A percentile compares a stretch with the other conserved stretches of the same genome.
These are phyloP conservation scores for Euphorbia celastroides DNA, from an alignment of 441 rosid genomes.

Conservation along the genomic window DNA sequence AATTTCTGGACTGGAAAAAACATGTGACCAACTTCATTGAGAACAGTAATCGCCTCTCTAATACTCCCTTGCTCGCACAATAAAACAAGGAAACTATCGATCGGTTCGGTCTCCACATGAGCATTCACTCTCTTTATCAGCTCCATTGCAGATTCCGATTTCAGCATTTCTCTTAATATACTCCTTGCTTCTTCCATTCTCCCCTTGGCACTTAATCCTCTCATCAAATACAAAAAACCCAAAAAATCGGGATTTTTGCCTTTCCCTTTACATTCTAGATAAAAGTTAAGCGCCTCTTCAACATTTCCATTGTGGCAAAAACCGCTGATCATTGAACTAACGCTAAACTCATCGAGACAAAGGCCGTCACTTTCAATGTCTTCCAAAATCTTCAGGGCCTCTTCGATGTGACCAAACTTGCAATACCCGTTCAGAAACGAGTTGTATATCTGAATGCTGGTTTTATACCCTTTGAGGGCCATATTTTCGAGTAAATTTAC, in stretches of 20 bases:
- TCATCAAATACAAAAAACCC: conserved; percentile 63
- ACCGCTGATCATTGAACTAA: conserved; percentile 70
- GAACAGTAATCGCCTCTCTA: conserved; percentile 57
- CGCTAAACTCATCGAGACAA: conserved; percentile 57
- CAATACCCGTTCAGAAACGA: conserved; percentile 59
- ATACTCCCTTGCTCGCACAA: conserved; percentile 85
- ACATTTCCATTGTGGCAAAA: conserved; percentile 64
- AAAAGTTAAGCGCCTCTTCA: conserved; percentile 66
- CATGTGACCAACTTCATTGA: conserved; percentile 53
- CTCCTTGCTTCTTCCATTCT: conserved; percentile 88
- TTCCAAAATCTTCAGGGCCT: conserved; percentile 53
- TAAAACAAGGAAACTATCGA: conserved; percentile 47
- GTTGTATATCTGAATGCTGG: conserved; percentile 51
- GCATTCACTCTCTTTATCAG: conserved; percentile 50
- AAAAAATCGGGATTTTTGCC: conserved; percentile 60
- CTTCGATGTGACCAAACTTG: conserved; percentile 55
- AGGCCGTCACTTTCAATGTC: conserved; percentile 38
- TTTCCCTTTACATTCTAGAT: conserved; percentile 43
- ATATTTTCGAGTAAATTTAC: conserved; percentile 49
- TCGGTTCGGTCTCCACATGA: conserved; percentile 58
- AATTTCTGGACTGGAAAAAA: conserved; percentile 39
- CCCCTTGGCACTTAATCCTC: conserved; percentile 76
- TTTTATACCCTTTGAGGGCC: conserved; percentile 42
- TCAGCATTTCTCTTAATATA: conserved; percentile 80
- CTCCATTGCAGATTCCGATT: conserved; percentile 47